phyloP scores from a whole-genome alignment of 352 stramenopile species.

The Plasmopara muralis region DNA sequence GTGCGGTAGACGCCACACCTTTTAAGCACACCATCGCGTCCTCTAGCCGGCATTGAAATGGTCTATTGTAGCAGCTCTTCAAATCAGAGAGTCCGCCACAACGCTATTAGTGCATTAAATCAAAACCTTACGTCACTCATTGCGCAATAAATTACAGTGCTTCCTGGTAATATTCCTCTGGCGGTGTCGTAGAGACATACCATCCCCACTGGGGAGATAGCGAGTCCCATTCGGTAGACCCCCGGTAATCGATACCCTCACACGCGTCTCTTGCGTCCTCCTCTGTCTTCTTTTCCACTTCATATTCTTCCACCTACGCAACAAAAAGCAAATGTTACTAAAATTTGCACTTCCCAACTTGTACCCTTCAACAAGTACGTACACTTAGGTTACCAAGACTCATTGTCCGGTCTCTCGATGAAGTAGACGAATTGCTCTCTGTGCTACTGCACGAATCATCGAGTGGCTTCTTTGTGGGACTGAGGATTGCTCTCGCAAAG shows the following conservation, averaged over 20 bases:
- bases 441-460: constrained; percentile 61
- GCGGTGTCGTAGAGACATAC: constrained; percentile 77
- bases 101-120: constrained; percentile 16
- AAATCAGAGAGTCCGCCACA: constrained; percentile 13
- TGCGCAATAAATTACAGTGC: constrained; percentile 5
- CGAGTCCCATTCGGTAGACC: constrained; percentile 28
- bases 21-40: background rate
- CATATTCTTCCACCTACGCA: constrained; percentile 30
- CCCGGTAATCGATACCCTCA: constrained; percentile 18
- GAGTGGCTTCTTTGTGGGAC: constrained; percentile 4
- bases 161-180: constrained; percentile 58
- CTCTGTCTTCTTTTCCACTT: constrained; percentile 10
- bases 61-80: constrained; percentile 5
- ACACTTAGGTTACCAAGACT: constrained; percentile 32
- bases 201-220: constrained; percentile 71
- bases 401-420: constrained; percentile 26
- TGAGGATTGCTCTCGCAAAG: constrained; percentile 9
- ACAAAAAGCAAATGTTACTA: constrained; percentile 2
- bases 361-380: constrained; percentile 4
- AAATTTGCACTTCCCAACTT: background rate
- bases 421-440: constrained; percentile 55
- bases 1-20: background rate
- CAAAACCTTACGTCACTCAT: constrained; percentile 16
- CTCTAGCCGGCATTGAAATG: constrained; percentile 10
- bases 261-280: constrained; percentile 1